These are phyloP conservation scores for Sporothrix globosa DNA, from an alignment of 2,329 filamentous ascomycete species.

Conservation along the genomic window DNA sequence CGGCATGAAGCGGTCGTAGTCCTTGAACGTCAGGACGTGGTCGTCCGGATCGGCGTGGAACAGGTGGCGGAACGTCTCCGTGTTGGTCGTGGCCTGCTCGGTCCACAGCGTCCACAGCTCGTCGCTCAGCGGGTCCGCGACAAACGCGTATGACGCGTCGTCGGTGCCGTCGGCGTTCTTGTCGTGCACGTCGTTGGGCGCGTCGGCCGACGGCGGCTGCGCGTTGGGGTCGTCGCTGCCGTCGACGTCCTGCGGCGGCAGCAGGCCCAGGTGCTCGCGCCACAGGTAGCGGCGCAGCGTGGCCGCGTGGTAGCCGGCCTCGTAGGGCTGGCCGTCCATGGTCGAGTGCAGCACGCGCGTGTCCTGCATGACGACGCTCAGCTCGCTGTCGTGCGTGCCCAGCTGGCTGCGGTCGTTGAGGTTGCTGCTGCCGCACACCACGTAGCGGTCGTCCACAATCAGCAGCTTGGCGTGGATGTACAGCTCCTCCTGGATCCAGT, in stretches of 20 bases:
- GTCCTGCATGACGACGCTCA: conserved; percentile 89
- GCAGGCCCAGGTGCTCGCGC: conserved; percentile 86
- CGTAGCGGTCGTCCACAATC: conserved; percentile 83
- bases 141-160: conserved; percentile 65
- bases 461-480: conserved; percentile 93
- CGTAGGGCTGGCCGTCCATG: conserved; percentile 78
- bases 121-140: conserved; percentile 71
- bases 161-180: conserved; percentile 38
- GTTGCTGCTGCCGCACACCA: conserved; percentile 85
- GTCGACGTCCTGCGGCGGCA: conserved; percentile 73
- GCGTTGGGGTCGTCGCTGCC: conserved; percentile 72
- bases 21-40: conserved; percentile 82
- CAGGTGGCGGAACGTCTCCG: conserved; percentile 72
- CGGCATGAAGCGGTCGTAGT: conserved; percentile 80
- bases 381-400: conserved; percentile 86
- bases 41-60: conserved; percentile 92
- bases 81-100: conserved; percentile 68
- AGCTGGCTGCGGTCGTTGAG: conserved; percentile 89
- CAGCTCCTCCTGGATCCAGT: conserved; percentile 93
- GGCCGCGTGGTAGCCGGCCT: conserved; percentile 74
- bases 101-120: conserved; percentile 73
- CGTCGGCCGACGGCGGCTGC: conserved; percentile 67
- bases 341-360: conserved; percentile 67
- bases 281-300: conserved; percentile 83
- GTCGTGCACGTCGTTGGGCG: conserved; percentile 65